Evolutionary conservation across 768 basidiomycete genomes (phyloP).

Genomic region (Lactarius indigo): DNA sequence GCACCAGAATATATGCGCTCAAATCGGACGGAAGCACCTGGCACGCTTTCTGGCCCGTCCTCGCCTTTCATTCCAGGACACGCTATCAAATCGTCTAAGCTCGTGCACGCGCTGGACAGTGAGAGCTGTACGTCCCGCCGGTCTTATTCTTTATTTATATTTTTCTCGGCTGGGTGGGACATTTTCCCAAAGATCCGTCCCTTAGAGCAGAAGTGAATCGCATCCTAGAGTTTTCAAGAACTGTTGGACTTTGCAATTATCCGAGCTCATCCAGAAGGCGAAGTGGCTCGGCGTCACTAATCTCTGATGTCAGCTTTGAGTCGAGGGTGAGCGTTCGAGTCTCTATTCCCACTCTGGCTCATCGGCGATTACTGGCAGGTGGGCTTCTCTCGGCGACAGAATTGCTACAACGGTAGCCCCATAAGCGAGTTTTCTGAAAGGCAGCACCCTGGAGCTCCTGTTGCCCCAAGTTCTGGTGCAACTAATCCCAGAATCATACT

Average conservation of each 20-base stretch:
- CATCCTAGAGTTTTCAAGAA: constrained; percentile 20
- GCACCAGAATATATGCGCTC: not conserved
- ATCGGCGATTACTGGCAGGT: not conserved
- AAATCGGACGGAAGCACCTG: not conserved
- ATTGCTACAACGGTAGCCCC: not conserved
- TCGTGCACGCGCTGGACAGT: not conserved
- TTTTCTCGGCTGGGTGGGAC: not conserved
- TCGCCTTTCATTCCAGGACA: not conserved
- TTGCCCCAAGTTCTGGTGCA: constrained; percentile 4
- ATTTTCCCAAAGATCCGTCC: constrained; percentile 9
- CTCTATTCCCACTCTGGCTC: not conserved
- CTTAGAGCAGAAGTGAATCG: constrained; percentile 13
- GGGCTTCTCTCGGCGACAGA: not conserved
- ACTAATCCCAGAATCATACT: not conserved
- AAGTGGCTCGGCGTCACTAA: not conserved
- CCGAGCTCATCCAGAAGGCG: not conserved
- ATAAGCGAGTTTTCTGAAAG: not conserved
- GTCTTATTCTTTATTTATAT: not conserved
- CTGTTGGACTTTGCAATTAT: constrained; percentile 21
- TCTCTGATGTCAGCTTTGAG: not conserved
- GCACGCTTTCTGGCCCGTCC: not conserved
- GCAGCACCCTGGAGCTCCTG: not conserved
- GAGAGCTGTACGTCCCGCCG: constrained; percentile 4
- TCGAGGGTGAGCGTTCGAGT: not conserved
- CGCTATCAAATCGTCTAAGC: not conserved